Percentiles rank a stretch among this genome's conserved stretches.
Conservation (phyloP, 2,329 filamentous ascomycete species). For the Gnomoniopsis sp. region DNA sequence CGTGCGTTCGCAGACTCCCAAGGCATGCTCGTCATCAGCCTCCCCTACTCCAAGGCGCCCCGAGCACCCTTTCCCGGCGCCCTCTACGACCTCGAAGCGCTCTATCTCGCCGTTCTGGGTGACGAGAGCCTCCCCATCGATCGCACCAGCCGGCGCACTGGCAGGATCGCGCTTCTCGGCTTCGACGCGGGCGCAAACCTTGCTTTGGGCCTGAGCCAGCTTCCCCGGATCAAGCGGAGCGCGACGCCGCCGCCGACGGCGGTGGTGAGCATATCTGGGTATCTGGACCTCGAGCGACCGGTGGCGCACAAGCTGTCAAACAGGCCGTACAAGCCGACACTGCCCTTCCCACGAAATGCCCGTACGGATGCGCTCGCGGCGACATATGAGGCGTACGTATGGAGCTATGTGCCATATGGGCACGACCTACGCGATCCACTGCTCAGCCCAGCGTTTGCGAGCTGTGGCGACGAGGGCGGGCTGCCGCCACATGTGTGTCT, state of each 20-base stretch:
- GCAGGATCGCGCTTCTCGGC: conserved; percentile 39
- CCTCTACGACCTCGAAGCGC: conserved; percentile 42
- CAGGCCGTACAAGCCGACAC: conserved; percentile 33
- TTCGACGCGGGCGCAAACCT: conserved; percentile 52
- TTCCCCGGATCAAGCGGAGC: conserved; percentile 28
- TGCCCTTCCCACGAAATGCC: conserved; percentile 26
- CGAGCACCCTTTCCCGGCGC: conserved; percentile 39
- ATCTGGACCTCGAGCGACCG: conserved; percentile 36
- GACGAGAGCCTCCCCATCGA: conserved; percentile 46
- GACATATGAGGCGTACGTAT: conserved; percentile 33
- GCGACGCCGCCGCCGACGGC: conserved; percentile 27
- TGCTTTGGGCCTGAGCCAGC: conserved; percentile 37
- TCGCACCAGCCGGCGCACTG: conserved; percentile 10
- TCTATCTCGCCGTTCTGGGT: conserved; percentile 37
- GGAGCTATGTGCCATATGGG: conserved; percentile 37
- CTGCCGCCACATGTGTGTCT: conserved; percentile 42
- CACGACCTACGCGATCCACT: conserved; percentile 34
- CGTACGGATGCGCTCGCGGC: conserved; percentile 25
- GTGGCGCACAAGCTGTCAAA: conserved; percentile 27
- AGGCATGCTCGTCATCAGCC: conserved; percentile 40
- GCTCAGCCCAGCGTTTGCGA: conserved; percentile 35
- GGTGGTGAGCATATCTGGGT: conserved; percentile 41
- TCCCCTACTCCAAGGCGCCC: conserved; percentile 49
- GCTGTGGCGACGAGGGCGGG: conserved; percentile 4
- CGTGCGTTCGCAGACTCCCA: conserved; percentile 36